Base-by-base conservation (phyloP, 257 asterid genomes). In the Mentha longifolia region DNA sequence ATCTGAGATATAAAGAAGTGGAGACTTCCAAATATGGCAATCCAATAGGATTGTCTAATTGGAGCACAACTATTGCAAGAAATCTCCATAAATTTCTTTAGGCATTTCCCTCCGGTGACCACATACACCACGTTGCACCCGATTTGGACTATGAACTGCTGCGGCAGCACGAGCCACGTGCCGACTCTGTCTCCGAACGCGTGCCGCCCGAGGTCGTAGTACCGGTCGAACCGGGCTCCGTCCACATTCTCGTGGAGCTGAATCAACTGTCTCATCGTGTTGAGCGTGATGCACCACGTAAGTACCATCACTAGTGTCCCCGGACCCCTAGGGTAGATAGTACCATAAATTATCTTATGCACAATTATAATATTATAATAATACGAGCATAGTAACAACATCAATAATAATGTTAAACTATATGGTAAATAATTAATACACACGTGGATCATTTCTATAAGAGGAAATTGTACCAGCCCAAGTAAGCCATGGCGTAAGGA, bases 1-100 rank as follows among this genome's bases (percentile, higher is more conserved):
- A 88, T 67, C 77, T 90, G 98, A 64, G 98, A 88, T 15, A 92
- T 86, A 74, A 92, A 90, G 65, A 92, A 90, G 52, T 92, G 98
- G 69, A 88, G 61, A 37, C 82, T 85, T 57, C 97, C 97, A 69
- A 92, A 92, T 68, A 90, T 85, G 74, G 89, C 81, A 70, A 87
- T 92, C 97, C 98, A 89, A 20, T 89, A 92, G 5, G 98, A 88
- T 57, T 86, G 91, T 46, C 77, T 85, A 41, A 92, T 80, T 7
- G 77, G 81, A 6, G 80, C 73, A 76, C 97, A 89, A 66, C 65
- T 76, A 17, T 76, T 49, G 78, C 96, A 92, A 7, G 79, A 82
- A 9, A 90, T 83, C 70, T 92, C 97, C 78, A 85, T 68, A 84
- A 92, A 86, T 25, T 89, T 85, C 77, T 73, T 79, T 14, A 89